These are phyloP conservation scores for Salix arbutifolia DNA, from an alignment of 345 rosid species.

Conservation along the genomic window DNA sequence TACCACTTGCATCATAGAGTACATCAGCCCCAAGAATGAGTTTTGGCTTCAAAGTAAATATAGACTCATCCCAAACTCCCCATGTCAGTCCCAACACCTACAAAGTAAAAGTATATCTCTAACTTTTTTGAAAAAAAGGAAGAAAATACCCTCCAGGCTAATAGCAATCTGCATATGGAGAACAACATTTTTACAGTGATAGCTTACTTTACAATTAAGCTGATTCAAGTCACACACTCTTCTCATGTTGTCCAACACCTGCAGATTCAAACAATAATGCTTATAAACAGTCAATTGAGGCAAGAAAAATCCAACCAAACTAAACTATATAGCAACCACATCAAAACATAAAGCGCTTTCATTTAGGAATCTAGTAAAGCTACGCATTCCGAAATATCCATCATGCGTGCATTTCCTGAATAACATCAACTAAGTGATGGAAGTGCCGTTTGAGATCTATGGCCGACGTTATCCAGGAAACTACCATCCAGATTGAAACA, in stretches of 20 bases:
- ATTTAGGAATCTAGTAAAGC: no score
- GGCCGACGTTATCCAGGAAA: no score
- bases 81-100: slow-evolving; percentile 74
- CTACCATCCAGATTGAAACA: no score
- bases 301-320: background rate
- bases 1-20: slow-evolving; percentile 75
- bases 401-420: no score
- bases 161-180: background rate
- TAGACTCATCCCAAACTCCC: slow-evolving; percentile 76
- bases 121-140: no score
- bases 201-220: slow-evolving; percentile 54
- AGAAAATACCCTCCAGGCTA: background rate
- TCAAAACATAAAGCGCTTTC: background rate
- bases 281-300: background rate
- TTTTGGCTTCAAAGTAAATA: slow-evolving; percentile 53
- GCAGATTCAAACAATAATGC: slow-evolving; percentile 15
- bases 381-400: no score
- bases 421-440: no score
- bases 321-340: background rate
- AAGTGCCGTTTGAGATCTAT: no score
- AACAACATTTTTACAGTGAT: background rate
- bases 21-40: slow-evolving; percentile 90
- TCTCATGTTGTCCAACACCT: slow-evolving; percentile 84
- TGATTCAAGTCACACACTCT: slow-evolving; percentile 56
- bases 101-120: background rate